Percentiles rank a stretch among this genome's conserved stretches.
Conservation (phyloP, 2,329 filamentous ascomycete genomes). For the Blastomyces parvus region DNA sequence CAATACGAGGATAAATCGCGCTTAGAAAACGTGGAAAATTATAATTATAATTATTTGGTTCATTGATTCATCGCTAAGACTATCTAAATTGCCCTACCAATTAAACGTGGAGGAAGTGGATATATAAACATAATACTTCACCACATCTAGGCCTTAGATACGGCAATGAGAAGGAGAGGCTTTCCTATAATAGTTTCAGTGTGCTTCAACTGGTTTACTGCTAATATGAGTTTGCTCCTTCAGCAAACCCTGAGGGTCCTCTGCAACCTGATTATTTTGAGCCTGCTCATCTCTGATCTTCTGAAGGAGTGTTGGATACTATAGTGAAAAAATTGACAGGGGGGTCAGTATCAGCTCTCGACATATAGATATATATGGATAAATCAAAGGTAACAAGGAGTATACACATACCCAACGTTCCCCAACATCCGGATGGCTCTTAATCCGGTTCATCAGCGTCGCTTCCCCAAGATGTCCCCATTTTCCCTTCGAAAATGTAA, state of each 20-base stretch:
- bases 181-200: slow-evolving; percentile 3
- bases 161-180: background rate
- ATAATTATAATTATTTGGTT: background rate
- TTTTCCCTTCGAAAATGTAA: slow-evolving; percentile 66
- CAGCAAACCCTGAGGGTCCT: slow-evolving; percentile 12
- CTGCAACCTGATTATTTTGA: slow-evolving; percentile 15
- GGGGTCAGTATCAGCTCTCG: background rate
- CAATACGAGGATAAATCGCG: background rate
- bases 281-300: slow-evolving; percentile 52
- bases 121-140: background rate
- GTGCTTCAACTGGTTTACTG: slow-evolving; percentile 8
- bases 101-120: background rate
- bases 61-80: background rate
- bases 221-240: slow-evolving; percentile 1
- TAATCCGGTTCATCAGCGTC: slow-evolving; percentile 72
- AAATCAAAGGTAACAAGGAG: background rate
- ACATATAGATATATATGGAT: background rate
- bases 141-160: background rate
- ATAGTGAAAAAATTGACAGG: background rate
- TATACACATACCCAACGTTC: slow-evolving; percentile 52
- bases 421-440: slow-evolving; percentile 79
- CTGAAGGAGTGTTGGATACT: slow-evolving; percentile 51
- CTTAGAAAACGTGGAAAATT: background rate
- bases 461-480: slow-evolving; percentile 66
- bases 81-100: background rate